Evolutionary conservation across 106 monocot species (phyloP).

Genomic region (Vanilla planifolia): DNA sequence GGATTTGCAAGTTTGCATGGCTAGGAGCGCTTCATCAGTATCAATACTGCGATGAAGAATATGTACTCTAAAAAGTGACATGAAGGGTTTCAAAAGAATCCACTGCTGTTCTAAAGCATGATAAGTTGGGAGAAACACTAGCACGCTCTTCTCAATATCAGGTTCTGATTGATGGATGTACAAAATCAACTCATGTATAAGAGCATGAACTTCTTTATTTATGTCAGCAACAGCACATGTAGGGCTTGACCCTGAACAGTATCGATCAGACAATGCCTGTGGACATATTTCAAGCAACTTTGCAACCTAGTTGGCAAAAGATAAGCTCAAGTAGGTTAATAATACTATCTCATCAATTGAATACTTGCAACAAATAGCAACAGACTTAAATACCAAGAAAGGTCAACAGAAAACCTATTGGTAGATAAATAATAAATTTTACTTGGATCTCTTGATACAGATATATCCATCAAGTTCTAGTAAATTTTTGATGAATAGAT

Average conservation of each 20-base stretch:
- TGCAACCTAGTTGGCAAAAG: slow-evolving; percentile 31
- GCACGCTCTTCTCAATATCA: slow-evolving; percentile 66
- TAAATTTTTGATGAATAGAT: too few relatives aligned
- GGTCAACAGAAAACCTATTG: too few relatives aligned
- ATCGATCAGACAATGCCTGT: slow-evolving; percentile 31
- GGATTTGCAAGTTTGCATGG: slow-evolving; percentile 62
- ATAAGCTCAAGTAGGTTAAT: neutral
- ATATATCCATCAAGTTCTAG: too few relatives aligned
- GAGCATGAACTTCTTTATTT: slow-evolving; percentile 35
- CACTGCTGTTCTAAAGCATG: slow-evolving; percentile 75
- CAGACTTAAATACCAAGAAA: too few relatives aligned
- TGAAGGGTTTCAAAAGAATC: slow-evolving; percentile 38
- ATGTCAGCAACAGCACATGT: slow-evolving; percentile 37
- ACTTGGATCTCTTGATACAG: too few relatives aligned
- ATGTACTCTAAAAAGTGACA: slow-evolving; percentile 51
- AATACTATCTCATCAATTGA: too few relatives aligned
- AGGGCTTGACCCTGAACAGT: slow-evolving; percentile 16
- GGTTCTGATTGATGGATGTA: slow-evolving; percentile 60
- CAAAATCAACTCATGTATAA: slow-evolving; percentile 61
- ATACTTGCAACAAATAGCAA: too few relatives aligned
- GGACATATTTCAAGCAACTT: slow-evolving; percentile 27
- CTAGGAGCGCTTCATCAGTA: slow-evolving; percentile 60
- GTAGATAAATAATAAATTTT: too few relatives aligned
- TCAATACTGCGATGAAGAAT: slow-evolving; percentile 86
- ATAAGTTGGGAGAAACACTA: slow-evolving; percentile 85